Conservation (phyloP, 352 stramenopile species). For the Globisporangium yorkense region DNA sequence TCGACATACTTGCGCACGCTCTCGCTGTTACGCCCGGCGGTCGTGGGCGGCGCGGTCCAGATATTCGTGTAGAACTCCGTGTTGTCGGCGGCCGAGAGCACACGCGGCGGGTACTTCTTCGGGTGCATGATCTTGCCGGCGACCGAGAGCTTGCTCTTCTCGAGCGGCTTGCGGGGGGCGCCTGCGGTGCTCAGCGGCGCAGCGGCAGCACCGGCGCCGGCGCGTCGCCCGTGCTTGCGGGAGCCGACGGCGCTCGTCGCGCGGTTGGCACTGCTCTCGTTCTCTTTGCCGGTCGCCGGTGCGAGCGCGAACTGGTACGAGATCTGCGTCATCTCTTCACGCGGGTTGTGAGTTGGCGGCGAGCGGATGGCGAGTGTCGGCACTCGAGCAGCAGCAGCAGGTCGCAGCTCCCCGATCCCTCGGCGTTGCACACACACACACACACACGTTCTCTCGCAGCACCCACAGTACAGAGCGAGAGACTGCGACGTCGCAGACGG, state of each 20-base stretch:
- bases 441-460: not conserved
- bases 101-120: constrained; percentile 27
- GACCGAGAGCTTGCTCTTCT: constrained; percentile 45
- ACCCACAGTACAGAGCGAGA: not conserved
- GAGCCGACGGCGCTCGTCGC: not conserved
- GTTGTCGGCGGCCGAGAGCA: constrained; percentile 40
- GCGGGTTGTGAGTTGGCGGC: not conserved
- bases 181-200: not conserved
- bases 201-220: not conserved
- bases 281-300: not conserved
- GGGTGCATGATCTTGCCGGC: constrained; percentile 25
- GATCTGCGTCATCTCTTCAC: constrained; percentile 9
- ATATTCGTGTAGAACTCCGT: constrained; percentile 84
- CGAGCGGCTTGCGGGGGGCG: constrained; percentile 39
- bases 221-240: not conserved
- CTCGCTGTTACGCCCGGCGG: constrained; percentile 15
- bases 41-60: constrained; percentile 32
- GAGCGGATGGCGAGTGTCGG: not conserved
- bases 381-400: too few relatives aligned
- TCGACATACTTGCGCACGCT: constrained; percentile 47
- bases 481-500: not conserved
- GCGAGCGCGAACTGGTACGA: constrained; percentile 8
- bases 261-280: not conserved
- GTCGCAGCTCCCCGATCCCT: not conserved
- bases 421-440: not conserved